Evolutionary conservation across 495 filamentous ascomycete species (phyloP).

Genomic region (Hypoxylon cercidicola): DNA sequence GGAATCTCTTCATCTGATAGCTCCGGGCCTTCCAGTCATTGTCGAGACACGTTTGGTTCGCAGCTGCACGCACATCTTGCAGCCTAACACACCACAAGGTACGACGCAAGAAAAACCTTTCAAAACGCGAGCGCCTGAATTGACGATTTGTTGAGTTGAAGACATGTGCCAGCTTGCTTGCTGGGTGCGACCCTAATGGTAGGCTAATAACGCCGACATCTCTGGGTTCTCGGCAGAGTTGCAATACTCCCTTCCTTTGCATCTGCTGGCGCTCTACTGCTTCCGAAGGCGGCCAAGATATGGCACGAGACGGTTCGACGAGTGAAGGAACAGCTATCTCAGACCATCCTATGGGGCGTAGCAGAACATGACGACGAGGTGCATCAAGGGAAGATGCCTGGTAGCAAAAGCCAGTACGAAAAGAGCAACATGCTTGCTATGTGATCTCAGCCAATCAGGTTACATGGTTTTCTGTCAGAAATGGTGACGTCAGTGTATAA

Average conservation of each 20-base stretch:
- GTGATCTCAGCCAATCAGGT: conserved; percentile 28
- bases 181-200: conserved; percentile 35
- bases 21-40: conserved; percentile 18
- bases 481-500: conserved; percentile 33
- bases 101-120: background rate
- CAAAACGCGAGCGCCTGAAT: conserved; percentile 11
- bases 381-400: conserved; percentile 1
- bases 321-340: conserved; percentile 18
- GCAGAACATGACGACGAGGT: background rate
- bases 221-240: conserved; percentile 29
- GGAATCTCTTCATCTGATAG: conserved; percentile 18
- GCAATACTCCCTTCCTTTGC: conserved; percentile 2
- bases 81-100: conserved; percentile 15
- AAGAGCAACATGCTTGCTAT: conserved; percentile 14
- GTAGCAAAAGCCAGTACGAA: conserved; percentile 17
- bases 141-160: conserved; percentile 24
- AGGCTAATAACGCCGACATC: conserved; percentile 37
- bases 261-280: background rate
- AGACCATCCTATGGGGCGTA: conserved; percentile 15
- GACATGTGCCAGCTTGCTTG: conserved; percentile 23
- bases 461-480: conserved; percentile 6
- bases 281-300: conserved; percentile 17
- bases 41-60: conserved; percentile 23
- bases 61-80: conserved; percentile 9
- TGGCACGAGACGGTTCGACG: conserved; percentile 8